These are phyloP conservation scores for Aspergillus awamori DNA, from an alignment of 2,329 filamentous ascomycete genomes.

Conservation along the genomic window DNA sequence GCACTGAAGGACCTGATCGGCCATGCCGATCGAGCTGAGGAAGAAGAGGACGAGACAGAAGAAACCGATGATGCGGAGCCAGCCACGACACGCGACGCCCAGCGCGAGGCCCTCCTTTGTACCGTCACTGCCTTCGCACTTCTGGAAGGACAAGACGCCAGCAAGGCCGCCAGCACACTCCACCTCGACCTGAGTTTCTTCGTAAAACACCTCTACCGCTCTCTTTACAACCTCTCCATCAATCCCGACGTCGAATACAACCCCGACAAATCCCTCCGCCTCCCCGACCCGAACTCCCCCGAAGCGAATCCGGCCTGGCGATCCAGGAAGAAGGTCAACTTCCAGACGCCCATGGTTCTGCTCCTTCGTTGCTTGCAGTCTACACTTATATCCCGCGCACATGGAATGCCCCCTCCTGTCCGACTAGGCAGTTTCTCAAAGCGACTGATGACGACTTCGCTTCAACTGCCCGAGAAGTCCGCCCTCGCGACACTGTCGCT, in stretches of 20 bases:
- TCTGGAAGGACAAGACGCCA: conserved; percentile 88
- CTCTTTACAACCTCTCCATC: conserved; percentile 74
- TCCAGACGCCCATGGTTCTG: conserved; percentile 91
- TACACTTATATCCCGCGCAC: conserved; percentile 76
- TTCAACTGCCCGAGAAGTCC: conserved; percentile 91
- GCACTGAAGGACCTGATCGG: conserved; percentile 90
- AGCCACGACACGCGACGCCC: conserved; percentile 68
- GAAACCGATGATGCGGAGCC: conserved; percentile 37
- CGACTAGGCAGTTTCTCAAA: conserved; percentile 92
- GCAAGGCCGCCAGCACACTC: conserved; percentile 77
- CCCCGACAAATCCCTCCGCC: conserved; percentile 70
- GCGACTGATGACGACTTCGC: conserved; percentile 76
- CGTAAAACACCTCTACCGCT: conserved; percentile 88
- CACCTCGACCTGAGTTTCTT: conserved; percentile 95
- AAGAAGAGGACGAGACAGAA: conserved; percentile 53
- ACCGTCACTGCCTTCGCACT: conserved; percentile 97
- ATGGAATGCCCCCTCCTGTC: conserved; percentile 73
- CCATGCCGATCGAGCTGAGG: conserved; percentile 60
- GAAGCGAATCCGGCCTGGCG: conserved; percentile 42
- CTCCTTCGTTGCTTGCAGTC: conserved; percentile 83
- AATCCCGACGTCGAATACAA: conserved; percentile 84
- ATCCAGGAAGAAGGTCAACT: conserved; percentile 75
- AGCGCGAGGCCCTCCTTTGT: conserved; percentile 86
- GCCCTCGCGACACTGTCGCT: conserved; percentile 77
- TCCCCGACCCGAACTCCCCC: conserved; percentile 65